A percentile compares a stretch with the other conserved stretches of the same genome.
Evolutionary conservation across 345 rosid species (phyloP).

Genomic region (Brassica nigra): DNA sequence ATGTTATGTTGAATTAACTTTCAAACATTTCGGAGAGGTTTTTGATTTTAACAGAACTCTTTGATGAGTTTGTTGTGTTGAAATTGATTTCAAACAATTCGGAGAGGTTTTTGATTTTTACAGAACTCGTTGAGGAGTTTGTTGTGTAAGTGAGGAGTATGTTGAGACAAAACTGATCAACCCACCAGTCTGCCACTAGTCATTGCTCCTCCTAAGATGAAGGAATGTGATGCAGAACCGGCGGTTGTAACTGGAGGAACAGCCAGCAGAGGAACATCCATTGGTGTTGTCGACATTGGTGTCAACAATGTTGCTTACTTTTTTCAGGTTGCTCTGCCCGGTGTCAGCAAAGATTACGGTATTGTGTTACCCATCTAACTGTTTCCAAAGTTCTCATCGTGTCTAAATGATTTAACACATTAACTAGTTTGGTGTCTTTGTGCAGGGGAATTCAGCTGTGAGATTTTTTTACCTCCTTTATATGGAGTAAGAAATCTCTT

Average conservation of each 20-base stretch:
- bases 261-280: conserved; percentile 34
- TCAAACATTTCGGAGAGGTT: no score
- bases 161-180: conserved; percentile 27
- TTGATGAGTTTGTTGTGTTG: no score
- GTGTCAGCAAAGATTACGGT: conserved; percentile 55
- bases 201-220: conserved; percentile 33
- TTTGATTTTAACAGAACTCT: no score
- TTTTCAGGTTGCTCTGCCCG: conserved; percentile 62
- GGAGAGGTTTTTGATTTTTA: no score
- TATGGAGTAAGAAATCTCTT: no score
- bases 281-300: conserved; percentile 65
- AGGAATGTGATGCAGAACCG: conserved; percentile 39
- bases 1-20: no score
- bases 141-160: no score
- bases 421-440: conserved; percentile 1
- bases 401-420: conserved; percentile 18
- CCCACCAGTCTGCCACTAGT: conserved; percentile 36
- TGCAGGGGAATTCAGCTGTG: conserved; percentile 64
- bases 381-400: background rate
- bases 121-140: no score
- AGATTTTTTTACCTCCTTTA: no score
- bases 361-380: conserved; percentile 16
- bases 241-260: no score
- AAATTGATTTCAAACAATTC: no score
- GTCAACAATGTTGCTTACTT: conserved; percentile 54